Base-by-base conservation (phyloP, 1,139 yeast species). In the Zygoascus meyerae region DNA sequence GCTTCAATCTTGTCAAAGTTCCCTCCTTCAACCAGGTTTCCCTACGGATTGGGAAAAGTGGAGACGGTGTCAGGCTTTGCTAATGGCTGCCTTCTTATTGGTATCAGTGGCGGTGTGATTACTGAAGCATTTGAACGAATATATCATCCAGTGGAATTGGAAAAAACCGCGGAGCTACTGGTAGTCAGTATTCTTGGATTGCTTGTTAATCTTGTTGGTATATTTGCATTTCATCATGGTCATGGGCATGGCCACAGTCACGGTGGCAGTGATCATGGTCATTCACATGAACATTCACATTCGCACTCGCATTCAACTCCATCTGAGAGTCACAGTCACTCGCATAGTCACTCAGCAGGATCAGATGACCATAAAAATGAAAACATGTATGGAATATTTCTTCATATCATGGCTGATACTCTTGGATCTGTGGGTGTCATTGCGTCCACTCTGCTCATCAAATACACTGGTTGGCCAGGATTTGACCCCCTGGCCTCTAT, bases 391-490 rank as follows among this genome's bases (percentile, higher is more conserved):
- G 99, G 99, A 17, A 87, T 92, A 9, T 92, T 92, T 57, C 70
- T 92, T 39, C 99, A 92, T 58, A 86, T 92, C 39, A 66, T 92
- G 41, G 98, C 99, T 0, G 99, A 92, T 59, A 92, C 98, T 0
- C 70, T 94, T 31, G 98, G 99, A 0, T 90, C 97, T 0, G 95
- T 89, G 0, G 97, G 98, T 5, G 99, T 94, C 18, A 92, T 94
- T 10, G 66, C 86, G 0, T 89, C 97, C 0, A 92, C 98, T 0
- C 53, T 74, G 28, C 69, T 76, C 46, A 71, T 79, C 1, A 53
- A 65, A 36, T 64, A 63, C 46, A 67, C 67, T 51, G 70, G 71
- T 34, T 72, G 75, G 75, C 71, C 76, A 36, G 85, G 86, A 0
- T 86, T 86, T 61, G 99, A 92, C 61, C 97, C 99, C 0, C 66